A percentile compares a stretch with the other conserved stretches of the same genome.
These are phyloP conservation scores for Bipolaris victoriae DNA, from an alignment of 2,329 filamentous ascomycete species.

Conservation along the genomic window DNA sequence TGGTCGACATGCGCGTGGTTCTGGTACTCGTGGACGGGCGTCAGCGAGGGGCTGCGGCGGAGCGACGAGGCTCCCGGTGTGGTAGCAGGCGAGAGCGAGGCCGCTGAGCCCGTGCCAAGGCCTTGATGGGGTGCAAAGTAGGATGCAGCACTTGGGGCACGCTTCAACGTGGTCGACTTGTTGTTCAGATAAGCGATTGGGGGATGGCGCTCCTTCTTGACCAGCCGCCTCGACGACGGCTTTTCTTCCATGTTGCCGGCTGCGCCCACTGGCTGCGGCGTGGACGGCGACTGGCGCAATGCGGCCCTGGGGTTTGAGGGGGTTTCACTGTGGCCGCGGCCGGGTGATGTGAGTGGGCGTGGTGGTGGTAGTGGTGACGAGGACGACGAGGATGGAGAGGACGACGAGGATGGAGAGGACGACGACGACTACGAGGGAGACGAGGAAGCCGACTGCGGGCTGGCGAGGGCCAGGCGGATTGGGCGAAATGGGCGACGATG, in stretches of 20 bases:
- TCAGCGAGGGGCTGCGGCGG: conserved; percentile 25
- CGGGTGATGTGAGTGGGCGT: neutral
- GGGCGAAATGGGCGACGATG: too few relatives aligned
- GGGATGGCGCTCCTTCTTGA: conserved; percentile 26
- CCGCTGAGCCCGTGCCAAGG: conserved; percentile 11
- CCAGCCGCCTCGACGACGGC: conserved; percentile 22
- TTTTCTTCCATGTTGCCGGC: conserved; percentile 25
- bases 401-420: neutral
- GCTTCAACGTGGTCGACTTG: conserved; percentile 25
- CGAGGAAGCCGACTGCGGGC: too few relatives aligned
- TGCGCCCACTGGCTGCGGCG: neutral
- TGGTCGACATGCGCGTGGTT: conserved; percentile 6
- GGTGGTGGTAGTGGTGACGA: too few relatives aligned
- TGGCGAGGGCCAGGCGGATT: too few relatives aligned
- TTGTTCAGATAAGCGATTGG: conserved; percentile 29
- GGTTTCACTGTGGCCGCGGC: neutral
- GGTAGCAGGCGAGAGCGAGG: conserved; percentile 15
- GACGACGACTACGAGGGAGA: too few relatives aligned
- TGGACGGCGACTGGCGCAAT: conserved; percentile 8
- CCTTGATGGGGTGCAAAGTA: conserved; percentile 25
- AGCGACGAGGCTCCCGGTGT: conserved; percentile 14
- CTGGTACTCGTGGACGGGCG: conserved; percentile 28
- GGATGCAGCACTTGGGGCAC: conserved; percentile 27
- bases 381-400: neutral
- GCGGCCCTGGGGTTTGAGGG: neutral